Base-by-base conservation (phyloP, 2,329 filamentous ascomycete species). In the Fonsecaea pugnacius region DNA sequence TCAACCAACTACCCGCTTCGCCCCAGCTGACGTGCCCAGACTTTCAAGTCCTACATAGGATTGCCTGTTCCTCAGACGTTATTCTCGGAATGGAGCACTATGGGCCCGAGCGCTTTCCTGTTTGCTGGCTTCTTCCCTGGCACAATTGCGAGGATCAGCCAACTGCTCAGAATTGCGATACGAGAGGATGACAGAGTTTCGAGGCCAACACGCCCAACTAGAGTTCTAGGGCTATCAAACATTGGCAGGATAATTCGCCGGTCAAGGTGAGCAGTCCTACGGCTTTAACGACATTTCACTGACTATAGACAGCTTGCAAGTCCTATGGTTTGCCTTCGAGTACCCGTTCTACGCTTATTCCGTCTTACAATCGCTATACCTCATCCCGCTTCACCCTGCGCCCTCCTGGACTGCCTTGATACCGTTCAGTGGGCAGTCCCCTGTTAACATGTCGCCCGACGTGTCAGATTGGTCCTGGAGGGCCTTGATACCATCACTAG, bases 311-410 rank as follows among this genome's bases (percentile, higher is more conserved):
- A 81, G 79, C 36, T 65, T 75, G 24, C 73, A 74, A 67, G 71
- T 73, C 27, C 70, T 71, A 2, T 69, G 79, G 38, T 75, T 78
- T 55, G 68, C 76, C 16, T 63, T 79, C 9, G 75, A 78, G 32
- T 73, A 78, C 55, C 78, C 80, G 65, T 72, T 75, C 30, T 76
- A 80, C 62, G 76, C 79, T 72, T 79, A 78, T 62, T 77, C 78
- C 24, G 64, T 79, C 16, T 71, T 81, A 18, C 79, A 81, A 65
- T 75, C 75, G 21, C 74, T 80, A 32, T 75, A 77, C 43, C 72
- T 81, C 21, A 69, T 80, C 18, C 75, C 75, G 24, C 63, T 73
- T 32, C 70, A 72, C 53, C 66, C 72, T 8, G 69, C 76, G 10
- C 78, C 77, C 6, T 70, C 73, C 18, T 33, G 73, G 36, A 69